Evolutionary conservation across 164 flowering plant species (phyloP).

Genomic region (Dillenia suffruticosa): DNA sequence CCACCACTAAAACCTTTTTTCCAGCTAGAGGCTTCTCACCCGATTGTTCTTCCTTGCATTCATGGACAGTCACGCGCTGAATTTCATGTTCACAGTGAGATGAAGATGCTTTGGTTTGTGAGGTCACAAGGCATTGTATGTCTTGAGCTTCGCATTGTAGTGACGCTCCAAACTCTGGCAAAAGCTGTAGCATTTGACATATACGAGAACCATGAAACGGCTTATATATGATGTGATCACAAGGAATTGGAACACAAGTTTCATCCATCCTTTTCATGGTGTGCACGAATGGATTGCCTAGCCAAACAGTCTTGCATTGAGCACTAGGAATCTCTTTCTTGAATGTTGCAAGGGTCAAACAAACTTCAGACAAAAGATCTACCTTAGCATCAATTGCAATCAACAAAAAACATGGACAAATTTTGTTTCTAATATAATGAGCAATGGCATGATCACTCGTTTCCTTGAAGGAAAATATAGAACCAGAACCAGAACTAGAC

Average conservation of each 20-base stretch:
- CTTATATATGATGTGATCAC: slow-evolving; percentile 22
- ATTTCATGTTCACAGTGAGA: background rate
- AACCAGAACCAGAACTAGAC: slow-evolving; percentile 10
- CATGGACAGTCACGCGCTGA: no score
- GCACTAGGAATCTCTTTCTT: slow-evolving; percentile 5
- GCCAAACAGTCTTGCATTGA: slow-evolving; percentile 33
- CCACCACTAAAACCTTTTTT: slow-evolving; percentile 55
- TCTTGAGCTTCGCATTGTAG: background rate
- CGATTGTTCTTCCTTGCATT: background rate
- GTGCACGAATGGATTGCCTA: slow-evolving; percentile 10
- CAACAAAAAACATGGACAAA: slow-evolving; percentile 4
- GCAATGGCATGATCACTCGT: slow-evolving; percentile 4
- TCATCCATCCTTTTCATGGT: background rate
- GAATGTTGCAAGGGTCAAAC: slow-evolving; percentile 4
- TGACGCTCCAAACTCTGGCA: slow-evolving; percentile 21
- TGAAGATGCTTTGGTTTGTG: background rate
- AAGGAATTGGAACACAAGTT: background rate
- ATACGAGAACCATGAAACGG: slow-evolving; percentile 46
- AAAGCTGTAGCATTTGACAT: slow-evolving; percentile 9
- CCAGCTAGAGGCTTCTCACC: slow-evolving; percentile 34
- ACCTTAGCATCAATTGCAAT: slow-evolving; percentile 17
- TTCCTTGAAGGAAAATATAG: slow-evolving; percentile 6
- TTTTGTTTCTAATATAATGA: background rate
- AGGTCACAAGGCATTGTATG: background rate
- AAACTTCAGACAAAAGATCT: slow-evolving; percentile 7